phyloP scores from a whole-genome alignment of 768 basidiomycete genomes.

The Tubosaeta sp. region DNA sequence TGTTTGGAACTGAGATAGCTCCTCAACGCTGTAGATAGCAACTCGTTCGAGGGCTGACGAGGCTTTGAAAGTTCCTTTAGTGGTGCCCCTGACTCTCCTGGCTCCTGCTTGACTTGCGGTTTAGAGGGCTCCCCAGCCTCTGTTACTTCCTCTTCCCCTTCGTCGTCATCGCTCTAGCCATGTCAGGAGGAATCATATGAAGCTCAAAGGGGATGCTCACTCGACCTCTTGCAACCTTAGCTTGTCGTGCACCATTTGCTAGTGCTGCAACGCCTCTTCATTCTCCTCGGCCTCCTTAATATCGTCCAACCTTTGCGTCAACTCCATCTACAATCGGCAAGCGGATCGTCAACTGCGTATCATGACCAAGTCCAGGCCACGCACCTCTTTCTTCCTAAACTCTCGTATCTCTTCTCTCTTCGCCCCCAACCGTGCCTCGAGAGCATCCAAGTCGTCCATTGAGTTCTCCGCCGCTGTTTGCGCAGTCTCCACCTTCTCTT shows the following conservation, averaged over 20 bases:
- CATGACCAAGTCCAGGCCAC: conserved; percentile 15
- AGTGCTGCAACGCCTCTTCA: conserved; percentile 55
- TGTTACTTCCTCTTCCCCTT: conserved; percentile 54
- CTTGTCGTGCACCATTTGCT: conserved; percentile 64
- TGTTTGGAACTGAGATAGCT: conserved; percentile 64
- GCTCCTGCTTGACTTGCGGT: conserved; percentile 42
- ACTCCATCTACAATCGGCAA: conserved; percentile 57
- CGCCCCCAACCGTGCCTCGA: conserved; percentile 73
- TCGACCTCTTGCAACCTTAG: conserved; percentile 82
- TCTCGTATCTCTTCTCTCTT: conserved; percentile 72
- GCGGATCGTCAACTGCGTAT: neutral
- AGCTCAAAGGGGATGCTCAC: conserved; percentile 43
- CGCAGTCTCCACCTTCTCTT: conserved; percentile 69
- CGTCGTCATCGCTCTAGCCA: conserved; percentile 45
- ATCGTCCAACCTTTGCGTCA: conserved; percentile 72
- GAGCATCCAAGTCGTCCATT: conserved; percentile 72
- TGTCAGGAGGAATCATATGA: neutral
- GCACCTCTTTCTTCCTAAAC: conserved; percentile 81
- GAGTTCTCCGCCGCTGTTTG: conserved; percentile 72
- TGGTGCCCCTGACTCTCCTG: conserved; percentile 26
- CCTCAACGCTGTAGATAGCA: conserved; percentile 68
- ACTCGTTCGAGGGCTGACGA: conserved; percentile 48
- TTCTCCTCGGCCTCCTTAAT: conserved; percentile 55
- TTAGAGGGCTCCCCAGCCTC: conserved; percentile 26
- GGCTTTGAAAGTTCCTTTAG: conserved; percentile 28